Evolutionary conservation across 768 basidiomycete species (phyloP).

Genomic region (Jaapia argillacea): DNA sequence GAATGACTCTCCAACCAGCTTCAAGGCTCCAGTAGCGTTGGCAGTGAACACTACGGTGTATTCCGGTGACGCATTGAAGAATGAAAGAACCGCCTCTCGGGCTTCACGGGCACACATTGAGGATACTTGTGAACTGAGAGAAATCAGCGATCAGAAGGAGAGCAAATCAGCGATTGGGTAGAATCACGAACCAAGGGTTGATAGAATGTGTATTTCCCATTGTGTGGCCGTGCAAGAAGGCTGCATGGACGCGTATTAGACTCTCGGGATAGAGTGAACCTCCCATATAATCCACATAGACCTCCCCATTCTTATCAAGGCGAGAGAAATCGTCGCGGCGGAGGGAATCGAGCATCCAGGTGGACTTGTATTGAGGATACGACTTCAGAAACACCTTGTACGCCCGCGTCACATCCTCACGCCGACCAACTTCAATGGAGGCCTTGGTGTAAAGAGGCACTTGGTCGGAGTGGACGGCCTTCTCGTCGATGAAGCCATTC

Average conservation of each 20-base stretch:
- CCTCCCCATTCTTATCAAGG: constrained; percentile 53
- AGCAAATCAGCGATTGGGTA: not conserved
- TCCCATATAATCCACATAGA: constrained; percentile 84
- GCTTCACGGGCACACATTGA: constrained; percentile 59
- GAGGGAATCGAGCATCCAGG: constrained; percentile 63
- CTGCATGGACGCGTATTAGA: constrained; percentile 58
- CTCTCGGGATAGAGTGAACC: constrained; percentile 74
- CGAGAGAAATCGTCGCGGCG: constrained; percentile 53
- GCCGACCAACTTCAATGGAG: not conserved
- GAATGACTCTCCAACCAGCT: constrained; percentile 75
- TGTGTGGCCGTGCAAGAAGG: constrained; percentile 54
- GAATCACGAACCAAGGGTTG: constrained; percentile 53
- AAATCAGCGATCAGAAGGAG: constrained; percentile 2
- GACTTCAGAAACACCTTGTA: constrained; percentile 12
- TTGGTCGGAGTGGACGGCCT: not conserved
- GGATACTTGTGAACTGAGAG: constrained; percentile 57
- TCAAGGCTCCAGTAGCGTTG: constrained; percentile 72
- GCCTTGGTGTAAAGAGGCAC: not conserved
- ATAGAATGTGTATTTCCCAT: constrained; percentile 83
- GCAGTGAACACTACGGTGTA: constrained; percentile 79
- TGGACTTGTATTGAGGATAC: constrained; percentile 49
- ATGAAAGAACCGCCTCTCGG: constrained; percentile 60
- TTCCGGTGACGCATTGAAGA: constrained; percentile 65
- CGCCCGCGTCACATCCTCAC: not conserved
- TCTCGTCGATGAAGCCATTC: not conserved